Evolutionary conservation across 1,284 basidiomycete species (phyloP).

Genomic region (Trichosporon coremiiforme): DNA sequence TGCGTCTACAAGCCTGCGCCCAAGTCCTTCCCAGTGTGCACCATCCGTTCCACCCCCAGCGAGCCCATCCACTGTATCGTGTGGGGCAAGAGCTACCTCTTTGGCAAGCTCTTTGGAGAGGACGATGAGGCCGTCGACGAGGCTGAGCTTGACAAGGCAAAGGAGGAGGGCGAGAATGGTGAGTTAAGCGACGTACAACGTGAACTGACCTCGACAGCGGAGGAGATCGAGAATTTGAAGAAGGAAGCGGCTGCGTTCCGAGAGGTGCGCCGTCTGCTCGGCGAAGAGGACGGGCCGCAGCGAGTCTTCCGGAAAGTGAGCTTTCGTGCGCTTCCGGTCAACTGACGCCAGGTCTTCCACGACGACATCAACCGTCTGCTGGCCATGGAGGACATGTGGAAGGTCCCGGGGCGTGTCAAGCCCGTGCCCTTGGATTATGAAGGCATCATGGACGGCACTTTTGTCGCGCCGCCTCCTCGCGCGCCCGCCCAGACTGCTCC

Average conservation of each 20-base stretch:
- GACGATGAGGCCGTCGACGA: constrained; percentile 64
- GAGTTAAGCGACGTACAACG: constrained; percentile 50
- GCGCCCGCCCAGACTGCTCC: constrained; percentile 32
- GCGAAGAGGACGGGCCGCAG: constrained; percentile 64
- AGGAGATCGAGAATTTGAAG: constrained; percentile 85
- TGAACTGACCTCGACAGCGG: constrained; percentile 61
- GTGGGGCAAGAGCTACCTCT: constrained; percentile 98
- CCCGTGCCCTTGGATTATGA: constrained; percentile 83
- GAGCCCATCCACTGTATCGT: constrained; percentile 99
- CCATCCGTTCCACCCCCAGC: constrained; percentile 94
- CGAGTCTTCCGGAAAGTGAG: constrained; percentile 81
- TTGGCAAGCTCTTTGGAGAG: constrained; percentile 92
- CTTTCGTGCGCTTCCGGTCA: fast-evolving
- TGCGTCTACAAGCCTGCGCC: constrained; percentile 86
- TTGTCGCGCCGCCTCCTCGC: constrained; percentile 58
- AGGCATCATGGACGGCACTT: constrained; percentile 66
- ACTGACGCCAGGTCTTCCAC: constrained; percentile 72
- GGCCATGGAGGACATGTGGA: constrained; percentile 99
- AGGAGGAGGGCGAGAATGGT: constrained; percentile 73
- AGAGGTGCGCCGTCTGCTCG: constrained; percentile 65
- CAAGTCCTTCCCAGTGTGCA: constrained; percentile 96
- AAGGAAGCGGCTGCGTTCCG: constrained; percentile 88
- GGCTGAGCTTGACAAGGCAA: constrained; percentile 58
- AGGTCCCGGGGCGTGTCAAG: constrained; percentile 67
- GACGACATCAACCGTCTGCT: constrained; percentile 85